Conservation (phyloP, 352 stramenopile genomes). For the Globisporangium lucens region DNA sequence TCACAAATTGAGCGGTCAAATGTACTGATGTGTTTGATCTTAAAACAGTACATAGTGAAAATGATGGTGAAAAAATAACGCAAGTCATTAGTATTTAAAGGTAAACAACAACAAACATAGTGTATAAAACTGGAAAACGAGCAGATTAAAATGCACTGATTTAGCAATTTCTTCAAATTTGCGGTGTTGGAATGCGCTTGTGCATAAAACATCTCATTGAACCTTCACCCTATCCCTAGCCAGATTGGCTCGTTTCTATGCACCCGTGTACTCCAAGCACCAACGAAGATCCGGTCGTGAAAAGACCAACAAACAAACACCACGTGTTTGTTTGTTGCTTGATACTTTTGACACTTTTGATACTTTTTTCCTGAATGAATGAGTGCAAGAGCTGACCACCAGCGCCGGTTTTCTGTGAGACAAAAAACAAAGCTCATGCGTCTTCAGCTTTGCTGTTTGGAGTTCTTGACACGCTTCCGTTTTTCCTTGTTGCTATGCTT, state of each 20-base stretch:
- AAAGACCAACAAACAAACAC: neutral
- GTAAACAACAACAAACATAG: neutral
- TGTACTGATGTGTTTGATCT: neutral
- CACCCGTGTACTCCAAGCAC: slow-evolving; percentile 4
- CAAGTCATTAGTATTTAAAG: neutral
- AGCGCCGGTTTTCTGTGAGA: slow-evolving; percentile 3
- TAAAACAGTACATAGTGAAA: neutral
- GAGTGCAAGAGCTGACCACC: neutral
- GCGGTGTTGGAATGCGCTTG: neutral
- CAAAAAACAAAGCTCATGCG: neutral
- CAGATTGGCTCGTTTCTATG: neutral
- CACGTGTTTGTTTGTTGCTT: neutral
- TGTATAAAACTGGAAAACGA: neutral
- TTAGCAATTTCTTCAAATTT: neutral
- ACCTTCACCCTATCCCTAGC: neutral
- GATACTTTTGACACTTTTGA: slow-evolving; percentile 1
- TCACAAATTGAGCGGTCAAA: neutral
- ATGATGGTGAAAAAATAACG: neutral
- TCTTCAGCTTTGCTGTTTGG: slow-evolving; percentile 9
- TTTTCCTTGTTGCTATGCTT: neutral
- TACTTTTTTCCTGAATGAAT: neutral
- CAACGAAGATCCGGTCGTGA: slow-evolving; percentile 1
- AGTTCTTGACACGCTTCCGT: neutral
- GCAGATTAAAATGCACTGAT: neutral
- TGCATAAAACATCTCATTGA: neutral